Conservation (phyloP, 257 asterid species). For the Scutellaria barbata region DNA sequence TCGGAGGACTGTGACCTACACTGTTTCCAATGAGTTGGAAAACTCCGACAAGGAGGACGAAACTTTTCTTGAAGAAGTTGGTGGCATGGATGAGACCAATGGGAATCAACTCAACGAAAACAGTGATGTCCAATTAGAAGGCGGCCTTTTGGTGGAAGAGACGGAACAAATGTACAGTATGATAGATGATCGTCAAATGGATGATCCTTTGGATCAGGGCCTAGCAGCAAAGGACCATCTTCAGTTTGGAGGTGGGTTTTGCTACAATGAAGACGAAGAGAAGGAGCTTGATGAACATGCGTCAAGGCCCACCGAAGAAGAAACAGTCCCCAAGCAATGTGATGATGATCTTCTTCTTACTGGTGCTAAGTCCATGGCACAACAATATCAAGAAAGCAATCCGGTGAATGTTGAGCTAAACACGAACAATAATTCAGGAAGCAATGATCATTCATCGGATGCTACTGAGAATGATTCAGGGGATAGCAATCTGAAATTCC, state of each 20-base stretch:
- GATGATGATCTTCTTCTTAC: slow-evolving; percentile 1
- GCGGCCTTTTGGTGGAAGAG: slow-evolving; percentile 34
- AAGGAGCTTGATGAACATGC: slow-evolving; percentile 34
- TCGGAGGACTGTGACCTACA: slow-evolving; percentile 64
- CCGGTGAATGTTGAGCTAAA: slow-evolving; percentile 17
- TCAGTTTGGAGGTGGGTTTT: slow-evolving; percentile 83
- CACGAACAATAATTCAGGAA: slow-evolving; percentile 20
- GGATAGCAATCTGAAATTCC: slow-evolving; percentile 33
- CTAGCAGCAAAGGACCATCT: slow-evolving; percentile 54
- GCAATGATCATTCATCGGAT: slow-evolving; percentile 14
- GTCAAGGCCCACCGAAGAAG: slow-evolving; percentile 24
- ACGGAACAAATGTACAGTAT: slow-evolving; percentile 27
- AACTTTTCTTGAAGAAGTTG: slow-evolving; percentile 28
- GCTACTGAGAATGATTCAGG: slow-evolving; percentile 29
- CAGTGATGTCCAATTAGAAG: slow-evolving; percentile 26
- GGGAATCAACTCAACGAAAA: slow-evolving; percentile 25
- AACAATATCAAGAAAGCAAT: slow-evolving; percentile 33
- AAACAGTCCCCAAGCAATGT: slow-evolving; percentile 21
- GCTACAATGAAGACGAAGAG: slow-evolving; percentile 62
- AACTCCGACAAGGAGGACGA: slow-evolving; percentile 38
- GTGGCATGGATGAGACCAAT: slow-evolving; percentile 22
- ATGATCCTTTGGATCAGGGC: slow-evolving; percentile 38
- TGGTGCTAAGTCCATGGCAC: slow-evolving; percentile 28
- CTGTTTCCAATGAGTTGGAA: slow-evolving; percentile 45
- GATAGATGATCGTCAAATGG: slow-evolving; percentile 35